Evolutionary conservation across 768 basidiomycete genomes (phyloP), one percentile per base, ranked within the genome.

Genomic region (Leucocoprinus leucothites): DNA sequence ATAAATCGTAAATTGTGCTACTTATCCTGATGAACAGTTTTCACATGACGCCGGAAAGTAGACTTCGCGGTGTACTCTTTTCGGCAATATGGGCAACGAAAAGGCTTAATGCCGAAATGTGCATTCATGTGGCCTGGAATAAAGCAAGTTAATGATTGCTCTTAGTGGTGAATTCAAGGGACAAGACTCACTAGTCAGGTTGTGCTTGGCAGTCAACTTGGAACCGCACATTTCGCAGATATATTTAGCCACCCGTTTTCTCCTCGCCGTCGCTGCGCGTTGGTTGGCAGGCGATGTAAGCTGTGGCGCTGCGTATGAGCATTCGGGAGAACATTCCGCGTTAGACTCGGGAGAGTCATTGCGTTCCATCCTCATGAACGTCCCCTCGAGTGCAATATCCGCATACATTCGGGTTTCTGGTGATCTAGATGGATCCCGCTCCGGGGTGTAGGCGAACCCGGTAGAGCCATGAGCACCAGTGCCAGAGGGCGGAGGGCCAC

Each of bases 181-280:
- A 35, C 14, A 18, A 48, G 43, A 61, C 67, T 54, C 41, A 69
- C 68, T 66, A 43, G 61, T 61, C 7, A 67, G 47, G 25, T 67
- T 67, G 40, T 66, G 65, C 9, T 65, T 66, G 2, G 66, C 58
- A 0, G 68, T 68, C 41, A 69, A 65, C 9, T 58, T 58, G 8
- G 64, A 61, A 21, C 35, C 18, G 45, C 67, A 69, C 28, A 58
- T 51, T 11, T 56, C 41, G 43, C 68, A 69, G 36, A 41, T 38
- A 44, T 65, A 67, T 26, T 56, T 64, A 7, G 65, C 64, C 7
- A 47, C 54, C 16, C 58, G 54, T 26, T 56, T 64, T 11, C 69
- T 53, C 25, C 69, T 54, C 8, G 52, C 54, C 1, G 25, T 34
- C 34, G 50, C 48, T 19, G 50, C 49, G 6, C 53, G 38, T 34